These are phyloP conservation scores for Candida montana DNA, from an alignment of 805 yeast species.

Conservation along the genomic window DNA sequence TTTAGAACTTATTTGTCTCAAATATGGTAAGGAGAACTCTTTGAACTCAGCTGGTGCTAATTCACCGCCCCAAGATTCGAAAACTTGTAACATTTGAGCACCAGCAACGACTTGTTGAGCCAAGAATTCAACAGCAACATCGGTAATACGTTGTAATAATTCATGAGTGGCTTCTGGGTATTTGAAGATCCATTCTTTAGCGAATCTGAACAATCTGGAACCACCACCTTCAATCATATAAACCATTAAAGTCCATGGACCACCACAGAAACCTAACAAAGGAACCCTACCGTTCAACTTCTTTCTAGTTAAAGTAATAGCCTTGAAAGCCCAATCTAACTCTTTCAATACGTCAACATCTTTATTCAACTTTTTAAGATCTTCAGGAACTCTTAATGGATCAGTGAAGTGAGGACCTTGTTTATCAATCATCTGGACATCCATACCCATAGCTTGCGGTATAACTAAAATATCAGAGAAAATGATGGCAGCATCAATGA, in stretches of 20 bases:
- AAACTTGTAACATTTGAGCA: conserved; percentile 95
- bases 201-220: conserved; percentile 82
- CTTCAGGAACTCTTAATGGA: conserved; percentile 74
- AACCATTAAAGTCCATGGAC: conserved; percentile 95
- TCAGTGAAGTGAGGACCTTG: conserved; percentile 90
- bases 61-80: conserved; percentile 98
- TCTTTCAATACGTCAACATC: conserved; percentile 70
- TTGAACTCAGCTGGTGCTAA: conserved; percentile 84
- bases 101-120: conserved; percentile 96
- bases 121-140: conserved; percentile 85
- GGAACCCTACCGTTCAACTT: conserved; percentile 90
- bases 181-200: conserved; percentile 86
- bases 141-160: conserved; percentile 72
- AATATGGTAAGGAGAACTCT: conserved; percentile 85
- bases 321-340: conserved; percentile 90
- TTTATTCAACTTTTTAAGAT: conserved; percentile 52
- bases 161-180: conserved; percentile 67
- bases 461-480: conserved; percentile 93
- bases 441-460: conserved; percentile 98
- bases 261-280: conserved; percentile 91
- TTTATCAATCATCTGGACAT: conserved; percentile 88
- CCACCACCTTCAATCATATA: conserved; percentile 99
- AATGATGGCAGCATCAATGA: conserved; percentile 94
- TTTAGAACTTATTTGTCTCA: conserved; percentile 64
- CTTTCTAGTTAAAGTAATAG: conserved; percentile 86